phyloP scores from a whole-genome alignment of 345 rosid genomes.

The Eutrema yunnanense region DNA sequence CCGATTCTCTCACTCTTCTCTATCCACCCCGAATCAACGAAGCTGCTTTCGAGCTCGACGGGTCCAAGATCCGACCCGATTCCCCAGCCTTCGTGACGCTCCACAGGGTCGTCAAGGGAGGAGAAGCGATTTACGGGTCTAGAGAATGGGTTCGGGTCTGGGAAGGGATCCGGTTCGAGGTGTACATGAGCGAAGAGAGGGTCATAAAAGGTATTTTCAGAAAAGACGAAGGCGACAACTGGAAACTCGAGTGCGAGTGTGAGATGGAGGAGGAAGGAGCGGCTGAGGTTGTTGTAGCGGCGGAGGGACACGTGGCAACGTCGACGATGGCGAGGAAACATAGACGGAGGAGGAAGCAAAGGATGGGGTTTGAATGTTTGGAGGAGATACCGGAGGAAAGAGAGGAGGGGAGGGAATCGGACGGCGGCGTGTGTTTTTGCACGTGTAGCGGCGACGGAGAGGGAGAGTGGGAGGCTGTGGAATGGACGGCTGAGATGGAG shows the following conservation, averaged over 20 bases:
- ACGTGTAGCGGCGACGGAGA: conserved; percentile 36
- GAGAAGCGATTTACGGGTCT: conserved; percentile 48
- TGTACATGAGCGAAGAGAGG: conserved; percentile 54
- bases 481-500: conserved; percentile 36
- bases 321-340: conserved; percentile 36
- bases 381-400: conserved; percentile 81
- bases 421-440: conserved; percentile 36
- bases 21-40: conserved; percentile 62
- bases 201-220: conserved; percentile 54
- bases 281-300: conserved; percentile 47
- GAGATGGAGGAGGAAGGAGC: conserved; percentile 32
- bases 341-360: conserved; percentile 30
- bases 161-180: conserved; percentile 69
- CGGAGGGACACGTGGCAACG: conserved; percentile 50
- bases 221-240: conserved; percentile 38
- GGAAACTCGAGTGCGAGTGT: conserved; percentile 60
- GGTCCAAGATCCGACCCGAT: conserved; percentile 56
- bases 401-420: conserved; percentile 32
- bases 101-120: conserved; percentile 42
- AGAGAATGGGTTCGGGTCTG: conserved; percentile 51
- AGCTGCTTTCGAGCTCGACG: conserved; percentile 45
- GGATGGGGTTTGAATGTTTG: conserved; percentile 31
- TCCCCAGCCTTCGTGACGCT: conserved; percentile 57
- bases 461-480: conserved; percentile 19
- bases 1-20: conserved; percentile 61